Base-by-base conservation (phyloP, 768 basidiomycete species). In the Leucosporidium scottii region DNA sequence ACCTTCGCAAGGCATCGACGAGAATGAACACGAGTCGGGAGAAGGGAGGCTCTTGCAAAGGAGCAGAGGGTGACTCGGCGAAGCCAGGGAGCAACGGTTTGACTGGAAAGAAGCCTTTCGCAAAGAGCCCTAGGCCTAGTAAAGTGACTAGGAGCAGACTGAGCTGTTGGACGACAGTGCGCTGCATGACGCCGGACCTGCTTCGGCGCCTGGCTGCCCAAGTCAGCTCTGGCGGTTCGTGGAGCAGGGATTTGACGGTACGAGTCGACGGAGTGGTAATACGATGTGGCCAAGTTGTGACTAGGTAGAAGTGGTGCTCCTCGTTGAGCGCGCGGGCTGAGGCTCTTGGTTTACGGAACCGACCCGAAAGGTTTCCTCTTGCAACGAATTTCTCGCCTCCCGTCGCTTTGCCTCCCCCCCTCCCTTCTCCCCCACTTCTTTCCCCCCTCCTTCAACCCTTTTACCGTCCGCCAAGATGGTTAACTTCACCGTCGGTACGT, bases 401-500 rank as follows among this genome's bases (percentile, higher is more conserved):
- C 39, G n/a, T 47, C 36, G 21, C 51, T 36, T 27, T n/a, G 12
- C 28, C 27, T 57, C 39, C 56, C 66, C 58, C 56, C 56, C 50
- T 17, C 30, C 54, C n/a, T 55, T 39, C 30, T 28, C 39, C 25
- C 36, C 15, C 25, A 44, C 39, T 4, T 56, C 44, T 9, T 30
- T 23, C 34, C 20, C n/a, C 1, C 47, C n/a, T 17, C 31, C 30
- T 50, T 27, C 25, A 36, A 15, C 28, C n/a, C 27, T n/a, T 17
- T 34, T 6, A 55, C 20, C 12, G 25, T 23, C n/a, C 23, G 57
- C 56, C 59, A 55, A n/a, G 39, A 72, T 68, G 64, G 70, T 66
- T 36, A 68, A 68, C 64, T 71, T 71, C 61, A 71, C 70, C 66
- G 64, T 71, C 50, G 70, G 70, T 71, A 27, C 28, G 70, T 62